Evolutionary conservation across 2,329 filamentous ascomycete genomes (phyloP).

Genomic region (Endoconidiophora laricicola): DNA sequence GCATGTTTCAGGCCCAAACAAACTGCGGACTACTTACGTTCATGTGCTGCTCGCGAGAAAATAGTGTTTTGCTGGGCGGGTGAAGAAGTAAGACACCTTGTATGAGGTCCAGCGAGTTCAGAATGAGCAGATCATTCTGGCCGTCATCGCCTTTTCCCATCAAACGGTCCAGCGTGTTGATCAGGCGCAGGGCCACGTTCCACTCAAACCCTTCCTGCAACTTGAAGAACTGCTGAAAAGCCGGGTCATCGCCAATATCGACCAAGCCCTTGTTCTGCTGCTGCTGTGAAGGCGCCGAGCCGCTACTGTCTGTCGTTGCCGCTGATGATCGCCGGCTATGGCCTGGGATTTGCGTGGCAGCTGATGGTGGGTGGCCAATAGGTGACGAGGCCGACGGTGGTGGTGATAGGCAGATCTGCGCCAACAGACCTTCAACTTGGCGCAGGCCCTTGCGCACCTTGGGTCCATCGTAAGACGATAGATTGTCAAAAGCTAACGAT

Average conservation of each 20-base stretch:
- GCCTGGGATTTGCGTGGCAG: conserved; percentile 14
- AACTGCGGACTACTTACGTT: conserved; percentile 40
- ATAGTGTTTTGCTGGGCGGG: conserved; percentile 73
- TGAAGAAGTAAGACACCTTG: conserved; percentile 81
- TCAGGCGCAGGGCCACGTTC: conserved; percentile 80
- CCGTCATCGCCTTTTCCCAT: conserved; percentile 69
- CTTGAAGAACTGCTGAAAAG: conserved; percentile 91
- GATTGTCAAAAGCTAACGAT: conserved; percentile 87
- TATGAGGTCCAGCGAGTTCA: conserved; percentile 73
- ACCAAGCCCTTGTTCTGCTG: conserved; percentile 30
- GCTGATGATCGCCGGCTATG: conserved; percentile 15
- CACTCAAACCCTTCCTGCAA: conserved; percentile 94
- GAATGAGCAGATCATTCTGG: conserved; percentile 74
- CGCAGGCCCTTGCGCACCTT: conserved; percentile 89
- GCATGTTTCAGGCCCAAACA: no score
- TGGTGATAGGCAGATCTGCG: conserved; percentile 74
- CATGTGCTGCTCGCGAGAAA: conserved; percentile 84
- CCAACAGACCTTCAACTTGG: conserved; percentile 84
- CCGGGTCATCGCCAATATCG: conserved; percentile 64
- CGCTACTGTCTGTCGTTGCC: no score
- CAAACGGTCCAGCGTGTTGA: conserved; percentile 71
- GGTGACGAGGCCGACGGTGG: conserved; percentile 11
- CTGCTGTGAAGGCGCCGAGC: background rate
- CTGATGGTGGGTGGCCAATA: background rate
- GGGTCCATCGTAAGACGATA: conserved; percentile 75